Percentiles rank a stretch among this genome's conserved stretches.
phyloP scores from a whole-genome alignment of 2,329 filamentous ascomycete species.

The Aureobasidium melanogenum region DNA sequence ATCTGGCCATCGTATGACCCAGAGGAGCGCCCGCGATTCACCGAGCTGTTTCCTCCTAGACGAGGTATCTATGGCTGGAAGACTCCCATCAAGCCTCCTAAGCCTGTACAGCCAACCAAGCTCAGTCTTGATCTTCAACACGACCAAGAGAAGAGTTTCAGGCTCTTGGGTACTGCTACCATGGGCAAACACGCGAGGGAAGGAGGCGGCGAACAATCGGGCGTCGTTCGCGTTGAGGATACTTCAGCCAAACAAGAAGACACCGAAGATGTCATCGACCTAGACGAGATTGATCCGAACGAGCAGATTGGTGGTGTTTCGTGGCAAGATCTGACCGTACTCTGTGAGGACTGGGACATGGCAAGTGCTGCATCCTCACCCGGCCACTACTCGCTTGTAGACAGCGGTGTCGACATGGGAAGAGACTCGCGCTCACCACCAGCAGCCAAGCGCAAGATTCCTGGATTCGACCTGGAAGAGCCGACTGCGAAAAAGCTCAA shows the following conservation, averaged over 20 bases:
- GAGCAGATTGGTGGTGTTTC: constrained; percentile 67
- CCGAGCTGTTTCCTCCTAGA: constrained; percentile 73
- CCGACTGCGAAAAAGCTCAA: constrained; percentile 21
- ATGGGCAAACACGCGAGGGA: constrained; percentile 38
- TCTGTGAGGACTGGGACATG: constrained; percentile 78
- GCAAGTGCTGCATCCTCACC: constrained; percentile 43
- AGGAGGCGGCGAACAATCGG: constrained; percentile 45
- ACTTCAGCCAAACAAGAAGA: constrained; percentile 40
- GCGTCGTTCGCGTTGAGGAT: constrained; percentile 39
- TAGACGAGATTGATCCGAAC: constrained; percentile 46
- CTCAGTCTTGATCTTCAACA: constrained; percentile 75
- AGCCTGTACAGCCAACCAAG: constrained; percentile 77
- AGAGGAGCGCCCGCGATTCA: constrained; percentile 67
- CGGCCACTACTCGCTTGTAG: constrained; percentile 13
- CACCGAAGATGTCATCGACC: constrained; percentile 38
- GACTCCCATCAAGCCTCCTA: constrained; percentile 67
- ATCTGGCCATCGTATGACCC: constrained; percentile 75
- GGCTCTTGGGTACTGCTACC: constrained; percentile 54
- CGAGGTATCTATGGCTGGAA: constrained; percentile 71
- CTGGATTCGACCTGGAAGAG: background rate
- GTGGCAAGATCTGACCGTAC: constrained; percentile 71
- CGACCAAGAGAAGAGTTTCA: constrained; percentile 81
- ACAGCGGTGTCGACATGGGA: constrained; percentile 20
- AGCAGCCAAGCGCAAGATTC: constrained; percentile 56
- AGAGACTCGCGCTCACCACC: constrained; percentile 27